Conservation (phyloP, 345 rosid species). For the Rhodomyrtus tomentosa region DNA sequence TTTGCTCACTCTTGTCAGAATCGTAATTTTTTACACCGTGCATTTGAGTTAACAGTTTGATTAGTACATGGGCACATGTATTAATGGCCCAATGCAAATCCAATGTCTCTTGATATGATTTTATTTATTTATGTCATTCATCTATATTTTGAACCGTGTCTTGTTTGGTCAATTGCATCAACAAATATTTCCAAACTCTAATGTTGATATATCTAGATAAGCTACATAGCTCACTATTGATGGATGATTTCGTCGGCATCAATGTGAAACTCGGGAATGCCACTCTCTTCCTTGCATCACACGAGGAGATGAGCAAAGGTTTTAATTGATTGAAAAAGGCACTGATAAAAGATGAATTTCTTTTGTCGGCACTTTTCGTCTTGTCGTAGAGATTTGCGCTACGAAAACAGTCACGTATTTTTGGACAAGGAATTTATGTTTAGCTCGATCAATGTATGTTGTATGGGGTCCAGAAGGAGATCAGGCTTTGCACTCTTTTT, state of each 20-base stretch:
- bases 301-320: too few relatives aligned
- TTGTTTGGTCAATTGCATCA: background rate
- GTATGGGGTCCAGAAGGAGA: background rate
- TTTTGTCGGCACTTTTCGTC: background rate
- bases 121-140: too few relatives aligned
- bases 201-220: background rate
- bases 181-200: background rate
- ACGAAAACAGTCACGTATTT: too few relatives aligned
- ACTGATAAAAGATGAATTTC: background rate
- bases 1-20: too few relatives aligned
- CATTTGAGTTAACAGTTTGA: too few relatives aligned
- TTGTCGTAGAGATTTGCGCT: too few relatives aligned
- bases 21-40: too few relatives aligned
- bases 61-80: too few relatives aligned
- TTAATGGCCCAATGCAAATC: background rate
- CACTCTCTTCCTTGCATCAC: too few relatives aligned
- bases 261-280: background rate
- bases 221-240: too few relatives aligned
- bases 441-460: background rate
- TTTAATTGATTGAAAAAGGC: background rate
- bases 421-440: too few relatives aligned
- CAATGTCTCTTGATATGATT: background rate
- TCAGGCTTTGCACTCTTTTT: too few relatives aligned
- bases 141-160: background rate
- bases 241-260: background rate